phyloP scores from a whole-genome alignment of 495 filamentous ascomycete species.

The Penicillium ochrochloron region DNA sequence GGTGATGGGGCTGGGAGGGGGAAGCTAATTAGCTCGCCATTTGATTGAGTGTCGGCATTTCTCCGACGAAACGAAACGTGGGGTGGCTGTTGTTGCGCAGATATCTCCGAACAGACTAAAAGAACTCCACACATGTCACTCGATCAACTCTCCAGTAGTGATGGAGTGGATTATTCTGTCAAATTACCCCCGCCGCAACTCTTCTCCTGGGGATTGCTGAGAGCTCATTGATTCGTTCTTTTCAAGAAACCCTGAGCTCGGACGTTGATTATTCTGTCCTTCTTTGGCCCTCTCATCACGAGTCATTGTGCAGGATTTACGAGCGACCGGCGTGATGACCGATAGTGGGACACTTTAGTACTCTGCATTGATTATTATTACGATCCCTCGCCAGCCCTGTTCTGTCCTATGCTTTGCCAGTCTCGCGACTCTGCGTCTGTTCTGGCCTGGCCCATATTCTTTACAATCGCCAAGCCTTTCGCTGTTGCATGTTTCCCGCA shows the following conservation, averaged over 20 bases:
- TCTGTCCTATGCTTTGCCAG: not conserved
- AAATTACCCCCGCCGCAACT: slow-evolving; percentile 4
- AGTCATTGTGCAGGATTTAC: slow-evolving; percentile 8
- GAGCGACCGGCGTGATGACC: slow-evolving; percentile 20
- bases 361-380: not conserved
- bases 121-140: not conserved
- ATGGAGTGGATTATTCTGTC: not conserved
- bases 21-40: not conserved
- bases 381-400: not conserved
- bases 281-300: not conserved
- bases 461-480: too few relatives aligned
- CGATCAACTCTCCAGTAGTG: not conserved
- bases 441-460: too few relatives aligned
- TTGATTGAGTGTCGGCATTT: slow-evolving; percentile 4
- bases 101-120: not conserved
- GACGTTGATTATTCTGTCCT: not conserved
- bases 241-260: slow-evolving; percentile 6
- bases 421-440: too few relatives aligned
- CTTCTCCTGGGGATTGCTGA: slow-evolving; percentile 1
- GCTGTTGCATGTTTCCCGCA: not conserved
- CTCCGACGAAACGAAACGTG: slow-evolving; percentile 17
- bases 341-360: not conserved
- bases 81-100: slow-evolving; percentile 10
- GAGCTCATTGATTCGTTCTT: not conserved
- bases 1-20: too few relatives aligned